These are phyloP conservation scores for Gymnopilus dilepis DNA, from an alignment of 768 basidiomycete species.

Conservation along the genomic window DNA sequence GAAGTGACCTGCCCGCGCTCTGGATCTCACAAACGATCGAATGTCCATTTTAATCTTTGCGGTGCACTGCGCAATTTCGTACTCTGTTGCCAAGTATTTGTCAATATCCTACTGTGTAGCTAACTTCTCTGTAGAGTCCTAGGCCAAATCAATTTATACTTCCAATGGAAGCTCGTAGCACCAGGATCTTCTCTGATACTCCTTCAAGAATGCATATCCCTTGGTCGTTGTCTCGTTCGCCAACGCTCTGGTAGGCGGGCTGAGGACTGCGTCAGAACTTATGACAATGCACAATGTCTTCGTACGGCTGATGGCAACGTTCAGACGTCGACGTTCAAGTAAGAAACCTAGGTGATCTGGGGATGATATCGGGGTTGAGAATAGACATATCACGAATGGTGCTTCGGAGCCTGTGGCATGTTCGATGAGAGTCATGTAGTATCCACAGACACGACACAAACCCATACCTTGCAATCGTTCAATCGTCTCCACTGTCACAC, in stretches of 20 bases:
- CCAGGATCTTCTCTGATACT: constrained; percentile 55
- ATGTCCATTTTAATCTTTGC: too few relatives aligned
- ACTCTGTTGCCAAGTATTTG: too few relatives aligned
- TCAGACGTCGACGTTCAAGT: constrained; percentile 52
- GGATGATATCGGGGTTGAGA: constrained; percentile 47
- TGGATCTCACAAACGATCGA: too few relatives aligned
- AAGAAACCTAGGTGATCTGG: constrained; percentile 47
- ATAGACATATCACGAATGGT: constrained; percentile 57
- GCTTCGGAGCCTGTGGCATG: constrained; percentile 51
- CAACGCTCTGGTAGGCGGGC: constrained; percentile 48
- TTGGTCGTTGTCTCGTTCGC: constrained; percentile 49
- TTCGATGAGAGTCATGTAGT: not conserved
- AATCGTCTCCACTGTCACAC: constrained; percentile 53
- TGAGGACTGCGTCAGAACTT: constrained; percentile 47
- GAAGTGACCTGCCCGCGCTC: too few relatives aligned
- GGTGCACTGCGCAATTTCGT: too few relatives aligned
- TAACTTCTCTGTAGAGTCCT: too few relatives aligned
- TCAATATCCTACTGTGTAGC: too few relatives aligned
- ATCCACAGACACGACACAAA: not conserved
- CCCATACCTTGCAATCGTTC: constrained; percentile 54
- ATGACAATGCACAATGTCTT: constrained; percentile 56
- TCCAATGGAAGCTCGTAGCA: constrained; percentile 41
- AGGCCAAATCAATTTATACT: constrained; percentile 36
- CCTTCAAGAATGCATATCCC: constrained; percentile 54
- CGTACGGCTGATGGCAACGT: constrained; percentile 59